Percentiles rank a stretch among this genome's conserved stretches.
These are phyloP conservation scores for Lachnellula arida DNA, from an alignment of 2,329 filamentous ascomycete species.

Conservation along the genomic window DNA sequence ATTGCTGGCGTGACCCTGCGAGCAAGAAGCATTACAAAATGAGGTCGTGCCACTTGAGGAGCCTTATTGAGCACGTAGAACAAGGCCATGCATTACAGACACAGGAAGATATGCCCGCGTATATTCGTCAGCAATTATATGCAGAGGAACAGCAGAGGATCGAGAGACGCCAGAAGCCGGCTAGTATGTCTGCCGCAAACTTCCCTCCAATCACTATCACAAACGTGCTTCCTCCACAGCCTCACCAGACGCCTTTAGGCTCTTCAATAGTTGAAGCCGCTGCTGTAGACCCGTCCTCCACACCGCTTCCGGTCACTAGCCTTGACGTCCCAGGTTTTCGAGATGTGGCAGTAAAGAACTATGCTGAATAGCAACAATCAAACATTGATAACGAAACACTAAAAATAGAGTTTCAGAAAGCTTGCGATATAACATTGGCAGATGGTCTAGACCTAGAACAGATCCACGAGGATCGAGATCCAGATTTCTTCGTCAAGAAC, in stretches of 20 bases:
- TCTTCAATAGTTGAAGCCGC: too few species aligned
- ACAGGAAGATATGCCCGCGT: constrained; percentile 4
- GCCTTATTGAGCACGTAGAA: constrained; percentile 4
- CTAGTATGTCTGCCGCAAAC: constrained; percentile 7
- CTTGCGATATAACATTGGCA: constrained; percentile 24
- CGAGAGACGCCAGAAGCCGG: constrained; percentile 7
- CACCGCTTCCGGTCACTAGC: too few species aligned
- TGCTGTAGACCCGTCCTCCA: too few species aligned
- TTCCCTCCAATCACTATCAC: constrained; percentile 22
- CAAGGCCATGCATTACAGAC: constrained; percentile 3
- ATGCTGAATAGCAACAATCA: constrained; percentile 29
- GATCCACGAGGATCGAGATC: constrained; percentile 29
- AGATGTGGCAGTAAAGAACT: constrained; percentile 23
- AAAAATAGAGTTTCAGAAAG: constrained; percentile 25
- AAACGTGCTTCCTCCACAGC: too few species aligned
- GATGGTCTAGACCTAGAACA: constrained; percentile 27
- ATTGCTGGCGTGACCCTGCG: constrained; percentile 8
- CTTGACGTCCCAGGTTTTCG: constrained; percentile 23
- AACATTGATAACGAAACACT: constrained; percentile 15
- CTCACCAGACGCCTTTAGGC: constrained; percentile 11
- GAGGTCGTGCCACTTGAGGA: constrained; percentile 2
- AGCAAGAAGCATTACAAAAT: constrained; percentile 10
- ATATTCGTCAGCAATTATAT: constrained; percentile 7
- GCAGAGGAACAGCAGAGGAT: constrained; percentile 6
- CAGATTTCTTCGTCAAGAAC: constrained; percentile 29